A percentile compares a stretch with the other conserved stretches of the same genome.
Conservation (phyloP, 768 basidiomycete species). For the Coprinellus micaceus region DNA sequence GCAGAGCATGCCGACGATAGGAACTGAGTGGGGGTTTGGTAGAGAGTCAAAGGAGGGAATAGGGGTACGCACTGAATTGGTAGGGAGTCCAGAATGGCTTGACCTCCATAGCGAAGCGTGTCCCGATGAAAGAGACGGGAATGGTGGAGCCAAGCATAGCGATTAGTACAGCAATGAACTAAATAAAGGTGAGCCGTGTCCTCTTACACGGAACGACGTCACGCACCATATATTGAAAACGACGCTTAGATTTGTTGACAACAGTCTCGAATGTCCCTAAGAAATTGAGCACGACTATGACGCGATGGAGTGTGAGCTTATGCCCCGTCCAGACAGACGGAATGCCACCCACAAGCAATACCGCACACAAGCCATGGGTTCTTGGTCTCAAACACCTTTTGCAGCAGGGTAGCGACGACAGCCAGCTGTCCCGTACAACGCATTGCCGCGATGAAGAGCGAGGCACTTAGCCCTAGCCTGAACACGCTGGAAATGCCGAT, state of each 20-base stretch:
- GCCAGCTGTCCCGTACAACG: conserved; percentile 79
- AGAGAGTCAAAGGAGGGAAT: background rate
- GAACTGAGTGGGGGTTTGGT: conserved; percentile 43
- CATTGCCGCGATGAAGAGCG: conserved; percentile 64
- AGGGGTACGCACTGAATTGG: conserved; percentile 61
- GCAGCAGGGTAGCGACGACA: conserved; percentile 65
- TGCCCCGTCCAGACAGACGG: background rate
- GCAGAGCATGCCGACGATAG: conserved; percentile 83
- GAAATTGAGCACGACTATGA: conserved; percentile 53
- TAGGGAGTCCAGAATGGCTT: conserved; percentile 81
- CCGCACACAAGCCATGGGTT: conserved; percentile 71
- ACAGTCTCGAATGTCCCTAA: conserved; percentile 79
- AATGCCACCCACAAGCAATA: conserved; percentile 57
- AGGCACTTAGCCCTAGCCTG: conserved; percentile 64
- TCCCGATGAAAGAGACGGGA: conserved; percentile 74
- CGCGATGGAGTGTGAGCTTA: background rate
- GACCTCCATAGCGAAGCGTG: conserved; percentile 70
- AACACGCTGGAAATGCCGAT: conserved; percentile 60
- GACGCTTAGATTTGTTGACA: conserved; percentile 71
- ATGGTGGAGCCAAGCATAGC: conserved; percentile 75
- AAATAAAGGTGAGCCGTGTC: background rate
- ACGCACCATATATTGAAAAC: conserved; percentile 72
- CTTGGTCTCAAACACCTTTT: conserved; percentile 71
- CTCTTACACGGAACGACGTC: background rate
- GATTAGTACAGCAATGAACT: conserved; percentile 66